Conservation (phyloP, 768 basidiomycete species). For the Rhizopogon sp. region DNA sequence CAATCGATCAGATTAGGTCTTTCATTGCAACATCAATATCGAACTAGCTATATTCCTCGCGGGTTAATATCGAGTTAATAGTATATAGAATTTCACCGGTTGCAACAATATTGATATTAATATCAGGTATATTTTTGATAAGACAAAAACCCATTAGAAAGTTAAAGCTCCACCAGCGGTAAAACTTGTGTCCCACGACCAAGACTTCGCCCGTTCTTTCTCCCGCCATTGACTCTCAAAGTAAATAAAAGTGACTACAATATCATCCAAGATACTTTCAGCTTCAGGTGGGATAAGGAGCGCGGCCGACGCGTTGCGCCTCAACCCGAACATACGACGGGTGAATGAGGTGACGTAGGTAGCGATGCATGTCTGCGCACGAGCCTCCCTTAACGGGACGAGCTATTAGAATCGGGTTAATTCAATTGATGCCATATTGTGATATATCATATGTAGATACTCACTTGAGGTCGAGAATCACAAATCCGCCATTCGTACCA, state of each 20-base stretch:
- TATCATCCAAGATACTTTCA: slow-evolving; percentile 27
- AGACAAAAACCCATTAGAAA: neutral
- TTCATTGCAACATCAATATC: neutral
- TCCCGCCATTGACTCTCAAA: slow-evolving; percentile 27
- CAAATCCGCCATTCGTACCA: slow-evolving; percentile 26
- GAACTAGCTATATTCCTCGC: neutral
- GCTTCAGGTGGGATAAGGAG: slow-evolving; percentile 26
- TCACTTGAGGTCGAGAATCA: slow-evolving; percentile 19
- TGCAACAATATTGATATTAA: neutral
- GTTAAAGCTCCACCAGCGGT: neutral
- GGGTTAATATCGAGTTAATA: neutral
- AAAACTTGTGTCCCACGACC: slow-evolving; percentile 3
- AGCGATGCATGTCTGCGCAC: slow-evolving; percentile 17
- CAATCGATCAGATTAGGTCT: neutral
- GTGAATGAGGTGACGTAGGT: slow-evolving; percentile 20
- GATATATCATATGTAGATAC: too few relatives aligned
- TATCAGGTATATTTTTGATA: neutral
- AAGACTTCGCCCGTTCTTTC: slow-evolving; percentile 13
- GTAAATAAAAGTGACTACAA: slow-evolving; percentile 31
- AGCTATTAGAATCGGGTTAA: slow-evolving; percentile 10
- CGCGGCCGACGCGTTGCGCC: slow-evolving; percentile 14
- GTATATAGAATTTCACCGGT: too few relatives aligned
- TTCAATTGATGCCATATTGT: neutral
- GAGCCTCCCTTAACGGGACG: slow-evolving; percentile 12
- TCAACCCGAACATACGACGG: slow-evolving; percentile 5